Conservation (phyloP, 805 yeast genomes). For the Wickerhamiella sorbophila region DNA sequence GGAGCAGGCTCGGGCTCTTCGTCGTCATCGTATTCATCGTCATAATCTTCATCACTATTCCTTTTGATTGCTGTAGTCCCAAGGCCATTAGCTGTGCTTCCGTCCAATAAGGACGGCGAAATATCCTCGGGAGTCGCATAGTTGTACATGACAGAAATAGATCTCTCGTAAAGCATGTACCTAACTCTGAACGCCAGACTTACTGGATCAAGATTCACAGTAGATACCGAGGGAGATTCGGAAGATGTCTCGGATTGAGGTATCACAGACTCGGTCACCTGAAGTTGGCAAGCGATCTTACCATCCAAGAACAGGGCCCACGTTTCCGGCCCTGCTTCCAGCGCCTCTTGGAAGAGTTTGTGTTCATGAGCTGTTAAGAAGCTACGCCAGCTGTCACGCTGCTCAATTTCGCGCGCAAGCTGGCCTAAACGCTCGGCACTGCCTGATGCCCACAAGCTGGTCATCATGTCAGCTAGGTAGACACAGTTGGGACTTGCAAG, state of each 20-base stretch:
- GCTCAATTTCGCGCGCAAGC: conserved; percentile 12
- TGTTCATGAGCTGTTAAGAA: conserved; percentile 28
- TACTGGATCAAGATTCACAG: conserved; percentile 21
- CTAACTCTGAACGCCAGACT: conserved; percentile 27
- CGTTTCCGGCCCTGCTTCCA: conserved; percentile 20
- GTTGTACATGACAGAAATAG: conserved; percentile 5
- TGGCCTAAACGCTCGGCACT: conserved; percentile 9
- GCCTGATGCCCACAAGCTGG: conserved; percentile 2
- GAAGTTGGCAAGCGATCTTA: conserved; percentile 18
- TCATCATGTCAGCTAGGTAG: conserved; percentile 3
- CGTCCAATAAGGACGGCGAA: background rate
- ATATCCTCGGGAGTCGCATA: background rate
- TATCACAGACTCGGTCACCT: conserved; percentile 4
- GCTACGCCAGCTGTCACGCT: conserved; percentile 17
- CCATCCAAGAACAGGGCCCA: conserved; percentile 26
- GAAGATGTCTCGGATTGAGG: conserved; percentile 6
- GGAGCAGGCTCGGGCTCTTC: conserved; percentile 20
- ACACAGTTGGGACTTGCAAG: background rate
- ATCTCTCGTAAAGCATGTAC: conserved; percentile 28
- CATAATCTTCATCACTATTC: conserved; percentile 29
- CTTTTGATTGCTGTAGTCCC: conserved; percentile 14
- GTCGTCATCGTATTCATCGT: conserved; percentile 25
- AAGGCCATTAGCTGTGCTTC: conserved; percentile 3
- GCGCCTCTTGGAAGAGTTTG: conserved; percentile 22
- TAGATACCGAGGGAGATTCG: conserved; percentile 1